These are phyloP conservation scores for Populus alba DNA, from an alignment of 345 rosid species.

Conservation along the genomic window DNA sequence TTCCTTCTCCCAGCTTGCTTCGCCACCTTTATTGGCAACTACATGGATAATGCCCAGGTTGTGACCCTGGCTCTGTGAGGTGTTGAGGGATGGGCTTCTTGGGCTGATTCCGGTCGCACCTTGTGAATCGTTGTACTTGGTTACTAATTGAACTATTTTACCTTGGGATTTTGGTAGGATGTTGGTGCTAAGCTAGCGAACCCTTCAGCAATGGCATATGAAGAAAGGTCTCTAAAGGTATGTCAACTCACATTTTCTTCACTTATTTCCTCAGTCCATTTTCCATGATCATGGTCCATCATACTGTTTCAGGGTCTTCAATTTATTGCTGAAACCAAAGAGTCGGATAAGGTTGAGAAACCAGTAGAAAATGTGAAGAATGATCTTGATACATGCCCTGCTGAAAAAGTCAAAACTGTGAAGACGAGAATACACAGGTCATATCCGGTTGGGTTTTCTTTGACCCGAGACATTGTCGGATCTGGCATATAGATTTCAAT, in stretches of 20 bases:
- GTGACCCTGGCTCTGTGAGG: neutral
- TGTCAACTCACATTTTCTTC: neutral
- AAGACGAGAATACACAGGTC: slow-evolving; percentile 65
- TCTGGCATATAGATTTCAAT: neutral
- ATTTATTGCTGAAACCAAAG: slow-evolving; percentile 55
- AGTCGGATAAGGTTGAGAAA: slow-evolving; percentile 26
- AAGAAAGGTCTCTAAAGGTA: slow-evolving; percentile 54
- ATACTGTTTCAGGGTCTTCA: slow-evolving; percentile 67
- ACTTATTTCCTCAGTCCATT: neutral
- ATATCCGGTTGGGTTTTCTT: slow-evolving; percentile 64
- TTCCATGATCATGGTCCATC: neutral
- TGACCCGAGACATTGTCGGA: slow-evolving; percentile 37
- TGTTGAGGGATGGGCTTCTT: neutral
- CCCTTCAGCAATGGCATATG: slow-evolving; percentile 39
- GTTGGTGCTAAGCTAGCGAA: slow-evolving; percentile 46
- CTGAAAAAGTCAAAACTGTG: slow-evolving; percentile 22
- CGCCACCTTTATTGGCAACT: neutral
- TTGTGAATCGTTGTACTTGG: neutral
- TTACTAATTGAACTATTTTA: slow-evolving; percentile 7
- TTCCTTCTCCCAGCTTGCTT: neutral
- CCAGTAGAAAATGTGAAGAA: slow-evolving; percentile 16
- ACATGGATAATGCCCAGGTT: neutral
- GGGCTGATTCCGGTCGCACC: neutral
- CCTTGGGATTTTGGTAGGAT: slow-evolving; percentile 41
- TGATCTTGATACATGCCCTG: slow-evolving; percentile 21